Evolutionary conservation across 768 basidiomycete genomes (phyloP).

Genomic region (Auricularia auricula-judae): DNA sequence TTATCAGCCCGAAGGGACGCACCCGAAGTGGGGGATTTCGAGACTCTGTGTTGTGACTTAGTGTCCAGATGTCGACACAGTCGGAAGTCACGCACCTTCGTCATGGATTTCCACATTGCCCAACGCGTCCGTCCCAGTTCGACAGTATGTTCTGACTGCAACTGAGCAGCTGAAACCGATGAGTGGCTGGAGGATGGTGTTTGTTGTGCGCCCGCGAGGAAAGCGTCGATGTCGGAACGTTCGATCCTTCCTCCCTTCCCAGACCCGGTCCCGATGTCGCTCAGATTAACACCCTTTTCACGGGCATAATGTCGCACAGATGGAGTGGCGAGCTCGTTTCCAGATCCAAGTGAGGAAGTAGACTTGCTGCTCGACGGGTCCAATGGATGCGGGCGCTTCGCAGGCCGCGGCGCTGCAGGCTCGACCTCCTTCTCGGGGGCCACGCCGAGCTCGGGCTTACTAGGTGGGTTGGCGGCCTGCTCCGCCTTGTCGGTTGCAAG

Average conservation of each 20-base stretch:
- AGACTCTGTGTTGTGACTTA: conserved; percentile 43
- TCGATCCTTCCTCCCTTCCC: conserved; percentile 69
- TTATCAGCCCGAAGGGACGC: conserved; percentile 10
- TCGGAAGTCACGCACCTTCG: conserved; percentile 39
- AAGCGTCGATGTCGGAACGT: conserved; percentile 61
- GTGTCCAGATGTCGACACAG: not conserved
- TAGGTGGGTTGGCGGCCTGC: conserved; percentile 9
- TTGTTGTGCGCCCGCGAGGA: conserved; percentile 23
- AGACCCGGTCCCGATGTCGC: conserved; percentile 47
- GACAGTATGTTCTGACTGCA: conserved; percentile 24
- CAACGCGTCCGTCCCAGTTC: conserved; percentile 68
- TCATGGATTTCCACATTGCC: conserved; percentile 88
- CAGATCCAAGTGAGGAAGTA: conserved; percentile 36
- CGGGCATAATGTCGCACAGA: conserved; percentile 72
- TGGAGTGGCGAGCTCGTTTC: conserved; percentile 53
- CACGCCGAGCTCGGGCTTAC: conserved; percentile 2
- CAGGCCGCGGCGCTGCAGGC: conserved; percentile 5
- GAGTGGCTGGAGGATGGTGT: conserved; percentile 8
- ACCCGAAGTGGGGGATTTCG: conserved; percentile 80
- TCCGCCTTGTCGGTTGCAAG: conserved; percentile 6
- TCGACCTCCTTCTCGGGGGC: conserved; percentile 9
- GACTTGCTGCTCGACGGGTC: conserved; percentile 17
- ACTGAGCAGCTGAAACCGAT: conserved; percentile 2
- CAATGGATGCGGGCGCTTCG: conserved; percentile 5
- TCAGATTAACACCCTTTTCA: conserved; percentile 50